Evolutionary conservation across 805 yeast species (phyloP).

Genomic region (Ogataea naganishii): DNA sequence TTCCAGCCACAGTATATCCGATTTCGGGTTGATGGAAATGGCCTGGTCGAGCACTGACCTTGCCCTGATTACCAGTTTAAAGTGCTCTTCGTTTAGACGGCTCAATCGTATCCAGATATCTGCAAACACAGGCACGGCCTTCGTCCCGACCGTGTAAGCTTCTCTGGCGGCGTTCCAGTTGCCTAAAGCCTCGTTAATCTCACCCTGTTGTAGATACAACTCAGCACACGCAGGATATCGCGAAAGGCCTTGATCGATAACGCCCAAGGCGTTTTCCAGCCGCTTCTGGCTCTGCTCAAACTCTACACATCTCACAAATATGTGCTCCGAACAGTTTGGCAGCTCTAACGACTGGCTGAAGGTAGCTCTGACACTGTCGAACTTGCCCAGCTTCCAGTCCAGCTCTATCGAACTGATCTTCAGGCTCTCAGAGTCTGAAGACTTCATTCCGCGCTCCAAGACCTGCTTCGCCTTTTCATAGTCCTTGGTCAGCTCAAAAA

Average conservation of each 20-base stretch:
- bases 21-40: constrained; percentile 37
- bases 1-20: constrained; percentile 49
- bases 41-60: constrained; percentile 69
- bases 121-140: constrained; percentile 32
- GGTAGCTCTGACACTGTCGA: no score
- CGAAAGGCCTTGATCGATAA: constrained; percentile 38
- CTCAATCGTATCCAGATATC: constrained; percentile 51
- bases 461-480: constrained; percentile 43
- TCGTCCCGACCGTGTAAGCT: constrained; percentile 38
- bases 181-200: constrained; percentile 29
- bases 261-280: constrained; percentile 34
- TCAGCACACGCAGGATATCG: constrained; percentile 42
- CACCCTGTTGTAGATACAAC: constrained; percentile 56
- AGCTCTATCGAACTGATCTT: constrained; percentile 71
- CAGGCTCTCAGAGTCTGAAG: constrained; percentile 42
- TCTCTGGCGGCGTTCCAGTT: constrained; percentile 35
- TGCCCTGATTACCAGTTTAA: constrained; percentile 43
- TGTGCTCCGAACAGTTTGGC: constrained; percentile 31
- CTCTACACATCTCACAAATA: constrained; percentile 16
- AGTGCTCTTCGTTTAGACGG: constrained; percentile 30
- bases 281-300: constrained; percentile 15
- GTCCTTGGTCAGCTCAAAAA: constrained; percentile 37
- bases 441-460: constrained; percentile 36
- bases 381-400: constrained; percentile 35
- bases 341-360: no score